phyloP scores from a whole-genome alignment of 345 rosid species.

The Orychophragmus violaceus region DNA sequence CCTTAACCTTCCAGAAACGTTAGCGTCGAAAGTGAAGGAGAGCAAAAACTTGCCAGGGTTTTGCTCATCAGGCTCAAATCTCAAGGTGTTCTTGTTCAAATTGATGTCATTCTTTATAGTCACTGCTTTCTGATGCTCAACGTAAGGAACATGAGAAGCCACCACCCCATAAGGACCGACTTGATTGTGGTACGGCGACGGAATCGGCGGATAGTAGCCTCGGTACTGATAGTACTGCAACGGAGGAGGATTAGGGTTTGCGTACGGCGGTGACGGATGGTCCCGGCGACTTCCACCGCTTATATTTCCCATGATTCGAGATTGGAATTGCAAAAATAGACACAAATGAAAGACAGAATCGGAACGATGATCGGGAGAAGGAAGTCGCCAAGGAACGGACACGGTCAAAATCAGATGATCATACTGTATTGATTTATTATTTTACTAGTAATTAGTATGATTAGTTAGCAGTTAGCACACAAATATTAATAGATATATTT shows the following conservation, averaged over 20 bases:
- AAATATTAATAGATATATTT: too few species aligned
- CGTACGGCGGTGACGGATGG: constrained; percentile 49
- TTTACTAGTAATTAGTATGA: too few species aligned
- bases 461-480: too few species aligned
- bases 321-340: not conserved
- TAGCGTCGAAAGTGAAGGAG: constrained; percentile 76
- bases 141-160: constrained; percentile 42
- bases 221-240: constrained; percentile 42
- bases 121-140: constrained; percentile 69
- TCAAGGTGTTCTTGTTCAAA: constrained; percentile 62
- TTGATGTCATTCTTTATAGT: constrained; percentile 63
- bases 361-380: not conserved
- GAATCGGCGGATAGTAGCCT: constrained; percentile 47
- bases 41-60: constrained; percentile 57
- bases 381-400: not conserved
- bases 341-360: not conserved
- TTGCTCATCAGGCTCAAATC: constrained; percentile 51
- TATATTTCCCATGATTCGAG: constrained; percentile 7
- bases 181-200: constrained; percentile 57
- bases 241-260: constrained; percentile 46
- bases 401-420: not conserved
- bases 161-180: constrained; percentile 29
- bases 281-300: constrained; percentile 20
- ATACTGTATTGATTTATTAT: not conserved
- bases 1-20: constrained; percentile 45